These are phyloP conservation scores for Eucalyptus fibrosa DNA, from an alignment of 345 rosid genomes.

Conservation along the genomic window DNA sequence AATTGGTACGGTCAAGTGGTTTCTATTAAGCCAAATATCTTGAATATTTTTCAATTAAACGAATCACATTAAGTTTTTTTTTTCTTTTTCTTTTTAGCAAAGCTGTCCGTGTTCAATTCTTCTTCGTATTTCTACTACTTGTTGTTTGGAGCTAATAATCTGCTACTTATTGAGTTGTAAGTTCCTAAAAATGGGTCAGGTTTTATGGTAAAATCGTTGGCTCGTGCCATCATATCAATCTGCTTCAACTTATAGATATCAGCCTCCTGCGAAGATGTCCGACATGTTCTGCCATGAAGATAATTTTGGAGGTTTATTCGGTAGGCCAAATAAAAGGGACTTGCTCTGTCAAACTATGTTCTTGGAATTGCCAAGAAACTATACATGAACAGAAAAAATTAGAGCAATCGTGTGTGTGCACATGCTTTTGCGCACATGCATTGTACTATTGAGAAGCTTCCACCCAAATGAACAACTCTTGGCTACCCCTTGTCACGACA, in stretches of 20 bases:
- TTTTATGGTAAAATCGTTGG: not conserved
- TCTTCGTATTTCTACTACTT: fast-evolving
- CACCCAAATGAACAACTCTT: not conserved
- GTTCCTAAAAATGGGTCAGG: not conserved
- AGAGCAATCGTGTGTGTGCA: fast-evolving
- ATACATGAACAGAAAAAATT: not conserved
- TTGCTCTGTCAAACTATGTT: not conserved
- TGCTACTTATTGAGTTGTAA: not conserved
- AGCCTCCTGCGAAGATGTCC: not conserved
- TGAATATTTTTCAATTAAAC: not conserved
- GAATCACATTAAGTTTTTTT: not conserved
- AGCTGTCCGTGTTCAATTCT: not conserved
- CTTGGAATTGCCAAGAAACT: not conserved
- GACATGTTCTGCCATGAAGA: not conserved
- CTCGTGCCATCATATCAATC: not conserved
- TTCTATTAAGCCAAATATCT: not conserved
- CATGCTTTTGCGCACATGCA: fast-evolving
- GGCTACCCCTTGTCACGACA: not conserved
- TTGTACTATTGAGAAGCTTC: not conserved
- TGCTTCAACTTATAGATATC: not conserved
- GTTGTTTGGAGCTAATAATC: not conserved
- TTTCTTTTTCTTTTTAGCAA: no score
- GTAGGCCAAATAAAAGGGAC: not conserved
- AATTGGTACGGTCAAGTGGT: not conserved
- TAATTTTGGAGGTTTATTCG: not conserved